phyloP scores from a whole-genome alignment of 2,329 filamentous ascomycete genomes.

The Aspergillus sergii region DNA sequence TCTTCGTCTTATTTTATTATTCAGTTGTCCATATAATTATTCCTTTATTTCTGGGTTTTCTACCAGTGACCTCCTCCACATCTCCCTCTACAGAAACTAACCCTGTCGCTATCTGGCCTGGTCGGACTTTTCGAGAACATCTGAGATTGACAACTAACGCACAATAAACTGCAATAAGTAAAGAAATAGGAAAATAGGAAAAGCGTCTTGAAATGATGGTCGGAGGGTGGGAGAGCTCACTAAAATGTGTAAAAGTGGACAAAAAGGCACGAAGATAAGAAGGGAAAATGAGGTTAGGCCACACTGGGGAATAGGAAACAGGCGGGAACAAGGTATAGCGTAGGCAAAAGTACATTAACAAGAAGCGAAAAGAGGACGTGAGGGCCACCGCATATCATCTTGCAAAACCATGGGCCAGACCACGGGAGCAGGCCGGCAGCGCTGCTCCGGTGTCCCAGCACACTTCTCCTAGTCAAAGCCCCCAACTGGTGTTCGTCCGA shows the following conservation, averaged over 20 bases:
- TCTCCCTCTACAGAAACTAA: not conserved
- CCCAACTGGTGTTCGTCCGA: conserved; percentile 26
- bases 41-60: not conserved
- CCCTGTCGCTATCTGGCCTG: not conserved
- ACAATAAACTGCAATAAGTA: conserved; percentile 16
- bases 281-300: conserved; percentile 25
- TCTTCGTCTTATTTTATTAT: not conserved
- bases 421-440: conserved; percentile 20
- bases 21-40: not conserved
- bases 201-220: conserved; percentile 27
- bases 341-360: conserved; percentile 43
- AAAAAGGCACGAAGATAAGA: conserved; percentile 22
- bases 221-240: conserved; percentile 27
- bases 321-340: conserved; percentile 37
- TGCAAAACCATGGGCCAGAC: conserved; percentile 25
- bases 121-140: conserved; percentile 18
- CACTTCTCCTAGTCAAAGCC: conserved; percentile 27
- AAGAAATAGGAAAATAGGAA: conserved; percentile 16
- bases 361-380: conserved; percentile 38
- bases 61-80: not conserved
- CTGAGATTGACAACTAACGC: conserved; percentile 27
- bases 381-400: conserved; percentile 28
- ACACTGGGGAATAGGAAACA: conserved; percentile 29
- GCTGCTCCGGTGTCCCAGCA: conserved; percentile 24
- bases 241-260: conserved; percentile 28